These are phyloP conservation scores for Metahyphopichia silvanorum DNA, from an alignment of 805 yeast genomes.

Conservation along the genomic window DNA sequence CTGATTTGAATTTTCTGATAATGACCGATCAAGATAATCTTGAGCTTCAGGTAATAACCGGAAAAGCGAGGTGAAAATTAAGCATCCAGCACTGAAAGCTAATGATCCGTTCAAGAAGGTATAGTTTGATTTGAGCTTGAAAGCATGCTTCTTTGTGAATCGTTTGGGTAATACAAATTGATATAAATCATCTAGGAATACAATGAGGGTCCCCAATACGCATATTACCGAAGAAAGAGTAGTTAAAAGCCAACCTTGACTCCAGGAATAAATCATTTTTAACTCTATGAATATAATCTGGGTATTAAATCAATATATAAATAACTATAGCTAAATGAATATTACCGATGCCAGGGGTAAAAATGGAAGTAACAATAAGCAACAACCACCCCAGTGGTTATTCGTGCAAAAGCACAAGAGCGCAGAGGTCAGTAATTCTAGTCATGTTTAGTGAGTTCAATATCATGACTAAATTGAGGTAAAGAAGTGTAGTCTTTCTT, in stretches of 20 bases:
- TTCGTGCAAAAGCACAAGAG: too few relatives aligned
- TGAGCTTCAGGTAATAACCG: constrained; percentile 70
- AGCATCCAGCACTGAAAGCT: constrained; percentile 77
- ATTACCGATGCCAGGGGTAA: too few relatives aligned
- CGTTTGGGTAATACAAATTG: constrained; percentile 35
- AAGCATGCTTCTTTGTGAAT: constrained; percentile 38
- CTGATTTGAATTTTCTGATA: constrained; percentile 5
- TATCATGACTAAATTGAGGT: constrained; percentile 28
- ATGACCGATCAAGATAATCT: constrained; percentile 39
- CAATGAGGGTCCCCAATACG: constrained; percentile 64
- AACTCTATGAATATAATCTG: too few relatives aligned
- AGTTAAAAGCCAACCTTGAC: constrained; percentile 67
- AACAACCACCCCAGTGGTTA: too few relatives aligned
- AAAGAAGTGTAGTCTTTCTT: constrained; percentile 21
- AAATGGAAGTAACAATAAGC: too few relatives aligned
- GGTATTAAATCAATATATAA: too few relatives aligned
- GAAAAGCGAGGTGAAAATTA: constrained; percentile 74
- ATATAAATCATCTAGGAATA: constrained; percentile 59
- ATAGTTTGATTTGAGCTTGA: constrained; percentile 57
- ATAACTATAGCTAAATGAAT: too few relatives aligned
- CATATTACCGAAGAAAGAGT: constrained; percentile 67
- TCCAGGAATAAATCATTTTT: too few relatives aligned
- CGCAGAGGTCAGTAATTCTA: too few relatives aligned
- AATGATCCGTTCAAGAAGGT: constrained; percentile 70
- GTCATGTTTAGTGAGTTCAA: constrained; percentile 13